Conservation (phyloP, 2,329 filamentous ascomycete species). For the Aspergillus pseudoglaucus region DNA sequence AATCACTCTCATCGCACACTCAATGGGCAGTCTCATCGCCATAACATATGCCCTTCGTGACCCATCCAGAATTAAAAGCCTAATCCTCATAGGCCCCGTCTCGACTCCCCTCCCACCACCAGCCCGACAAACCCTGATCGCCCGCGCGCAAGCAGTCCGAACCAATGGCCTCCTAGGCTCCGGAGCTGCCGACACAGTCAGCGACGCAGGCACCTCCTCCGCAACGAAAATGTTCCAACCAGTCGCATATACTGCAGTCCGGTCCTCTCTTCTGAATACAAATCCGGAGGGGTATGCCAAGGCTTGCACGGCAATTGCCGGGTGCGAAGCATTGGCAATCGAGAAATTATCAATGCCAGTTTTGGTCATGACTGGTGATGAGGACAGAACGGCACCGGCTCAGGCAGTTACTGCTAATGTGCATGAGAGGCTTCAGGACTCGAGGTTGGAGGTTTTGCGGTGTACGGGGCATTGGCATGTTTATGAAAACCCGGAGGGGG, state of each 20-base stretch:
- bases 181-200: conserved; percentile 35
- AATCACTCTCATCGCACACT: conserved; percentile 44
- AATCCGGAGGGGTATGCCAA: conserved; percentile 53
- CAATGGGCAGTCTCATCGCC: conserved; percentile 47
- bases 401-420: not conserved
- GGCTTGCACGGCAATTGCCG: conserved; percentile 44
- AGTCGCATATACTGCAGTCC: conserved; percentile 37
- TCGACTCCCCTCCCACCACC: conserved; percentile 39
- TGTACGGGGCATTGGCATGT: conserved; percentile 47
- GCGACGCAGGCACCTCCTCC: conserved; percentile 31
- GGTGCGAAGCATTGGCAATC: conserved; percentile 17
- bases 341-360: conserved; percentile 23
- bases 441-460: conserved; percentile 26
- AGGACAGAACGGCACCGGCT: conserved; percentile 36
- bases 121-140: conserved; percentile 16
- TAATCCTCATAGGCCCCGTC: conserved; percentile 46
- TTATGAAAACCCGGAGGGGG: conserved; percentile 41
- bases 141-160: conserved; percentile 35
- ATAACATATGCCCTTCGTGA: conserved; percentile 36
- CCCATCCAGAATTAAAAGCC: conserved; percentile 35
- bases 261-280: conserved; percentile 42
- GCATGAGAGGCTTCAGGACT: not conserved
- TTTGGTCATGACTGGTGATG: conserved; percentile 41
- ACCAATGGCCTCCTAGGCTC: conserved; percentile 38
- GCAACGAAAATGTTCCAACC: conserved; percentile 33